phyloP scores from a whole-genome alignment of 148 eudicot genomes.

The Arbutus unedo region DNA sequence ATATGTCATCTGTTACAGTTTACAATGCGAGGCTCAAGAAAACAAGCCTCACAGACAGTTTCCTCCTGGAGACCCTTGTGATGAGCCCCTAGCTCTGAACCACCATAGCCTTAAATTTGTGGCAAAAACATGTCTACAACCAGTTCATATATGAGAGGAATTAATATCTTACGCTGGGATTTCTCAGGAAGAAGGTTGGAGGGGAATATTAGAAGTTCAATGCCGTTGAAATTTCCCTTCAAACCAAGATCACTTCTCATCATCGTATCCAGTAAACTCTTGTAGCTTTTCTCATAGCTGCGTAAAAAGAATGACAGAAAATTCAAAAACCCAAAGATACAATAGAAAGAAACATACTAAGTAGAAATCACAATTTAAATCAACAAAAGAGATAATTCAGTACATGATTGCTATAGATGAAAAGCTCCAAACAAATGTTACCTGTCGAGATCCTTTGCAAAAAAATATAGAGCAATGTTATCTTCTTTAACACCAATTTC shows the following conservation, averaged over 20 bases:
- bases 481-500: slow-evolving; percentile 66
- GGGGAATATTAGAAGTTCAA: slow-evolving; percentile 86
- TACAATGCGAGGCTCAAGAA: neutral
- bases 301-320: slow-evolving; percentile 19
- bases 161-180: slow-evolving; percentile 64
- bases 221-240: slow-evolving; percentile 61
- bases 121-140: neutral
- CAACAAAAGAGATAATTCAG: neutral
- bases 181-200: slow-evolving; percentile 77
- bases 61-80: neutral
- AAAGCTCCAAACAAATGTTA: slow-evolving; percentile 16
- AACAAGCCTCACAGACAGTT: neutral
- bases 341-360: neutral
- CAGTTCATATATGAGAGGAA: slow-evolving; percentile 6
- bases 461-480: slow-evolving; percentile 79
- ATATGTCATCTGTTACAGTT: neutral
- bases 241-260: slow-evolving; percentile 83
- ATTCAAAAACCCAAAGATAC: neutral
- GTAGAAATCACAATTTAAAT: neutral
- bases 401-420: neutral
- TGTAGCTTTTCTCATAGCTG: slow-evolving; percentile 85
- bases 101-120: neutral
- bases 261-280: slow-evolving; percentile 66
- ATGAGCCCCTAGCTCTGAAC: slow-evolving; percentile 3
- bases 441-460: slow-evolving; percentile 89